Conservation (phyloP, 208 protist species). For the Trypanosoma avium region DNA sequence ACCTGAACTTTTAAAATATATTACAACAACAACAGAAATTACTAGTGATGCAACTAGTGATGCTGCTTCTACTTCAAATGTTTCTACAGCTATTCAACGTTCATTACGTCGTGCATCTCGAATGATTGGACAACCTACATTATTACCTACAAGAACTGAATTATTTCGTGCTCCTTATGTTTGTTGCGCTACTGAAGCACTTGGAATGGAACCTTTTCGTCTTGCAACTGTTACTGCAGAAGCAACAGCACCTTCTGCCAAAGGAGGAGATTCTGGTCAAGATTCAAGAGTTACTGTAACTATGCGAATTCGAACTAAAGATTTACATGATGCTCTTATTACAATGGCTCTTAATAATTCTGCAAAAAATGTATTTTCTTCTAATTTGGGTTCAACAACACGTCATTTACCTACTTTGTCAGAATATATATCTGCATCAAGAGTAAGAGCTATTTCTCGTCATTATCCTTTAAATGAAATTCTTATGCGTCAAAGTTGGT, state of each 20-base stretch:
- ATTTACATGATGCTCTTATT: constrained; percentile 68
- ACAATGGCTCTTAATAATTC: constrained; percentile 26
- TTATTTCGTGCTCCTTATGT: constrained; percentile 57
- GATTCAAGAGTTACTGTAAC: constrained; percentile 43
- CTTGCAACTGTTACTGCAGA: constrained; percentile 56
- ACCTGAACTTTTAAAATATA: constrained; percentile 22
- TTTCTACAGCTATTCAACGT: constrained; percentile 71
- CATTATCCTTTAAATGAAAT: constrained; percentile 78
- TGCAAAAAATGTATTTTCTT: constrained; percentile 13
- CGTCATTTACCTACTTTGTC: constrained; percentile 24
- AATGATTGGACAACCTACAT: constrained; percentile 73
- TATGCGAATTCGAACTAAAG: constrained; percentile 60
- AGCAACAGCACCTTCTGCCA: constrained; percentile 18
- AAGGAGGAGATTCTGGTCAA: not conserved
- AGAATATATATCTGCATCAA: constrained; percentile 58
- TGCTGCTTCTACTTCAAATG: constrained; percentile 53
- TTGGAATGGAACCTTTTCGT: constrained; percentile 65
- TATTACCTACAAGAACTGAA: constrained; percentile 56
- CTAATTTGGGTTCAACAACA: not conserved
- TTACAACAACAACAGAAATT: constrained; percentile 4
- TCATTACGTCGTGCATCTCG: constrained; percentile 64
- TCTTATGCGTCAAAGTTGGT: constrained; percentile 86
- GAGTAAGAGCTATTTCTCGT: constrained; percentile 44
- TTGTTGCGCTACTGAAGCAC: constrained; percentile 61
- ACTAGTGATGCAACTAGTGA: constrained; percentile 37